Conservation (phyloP, 1,284 basidiomycete genomes). For the Leccinum griseonigrum region DNA sequence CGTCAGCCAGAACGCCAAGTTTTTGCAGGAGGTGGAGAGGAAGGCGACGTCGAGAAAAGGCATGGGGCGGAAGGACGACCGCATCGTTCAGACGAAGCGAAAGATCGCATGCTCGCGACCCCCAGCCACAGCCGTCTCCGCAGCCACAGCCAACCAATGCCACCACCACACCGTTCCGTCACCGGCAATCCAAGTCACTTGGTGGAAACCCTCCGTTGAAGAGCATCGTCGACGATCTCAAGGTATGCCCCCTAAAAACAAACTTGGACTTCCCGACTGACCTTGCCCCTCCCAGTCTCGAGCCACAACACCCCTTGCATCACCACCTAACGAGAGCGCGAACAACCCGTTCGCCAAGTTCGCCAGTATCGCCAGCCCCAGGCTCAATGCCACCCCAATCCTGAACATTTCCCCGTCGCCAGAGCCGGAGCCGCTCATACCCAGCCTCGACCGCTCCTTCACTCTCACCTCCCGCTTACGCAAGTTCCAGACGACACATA, state of each 20-base stretch:
- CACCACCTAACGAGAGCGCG: constrained; percentile 37
- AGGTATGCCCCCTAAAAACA: constrained; percentile 35
- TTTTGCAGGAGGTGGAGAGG: constrained; percentile 59
- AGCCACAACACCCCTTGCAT: constrained; percentile 36
- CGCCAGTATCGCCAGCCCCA: constrained; percentile 25
- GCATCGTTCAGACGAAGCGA: constrained; percentile 78
- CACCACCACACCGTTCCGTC: constrained; percentile 13
- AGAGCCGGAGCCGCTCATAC: constrained; percentile 23
- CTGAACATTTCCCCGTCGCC: constrained; percentile 12
- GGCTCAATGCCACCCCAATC: constrained; percentile 6
- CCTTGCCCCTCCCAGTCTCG: constrained; percentile 34
- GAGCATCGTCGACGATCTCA: constrained; percentile 78
- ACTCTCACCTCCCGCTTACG: constrained; percentile 25
- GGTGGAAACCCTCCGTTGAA: constrained; percentile 39
- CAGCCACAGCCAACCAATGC: not conserved
- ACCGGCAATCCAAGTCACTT: constrained; percentile 18
- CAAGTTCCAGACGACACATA: constrained; percentile 41
- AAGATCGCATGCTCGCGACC: constrained; percentile 36
- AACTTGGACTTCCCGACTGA: not conserved
- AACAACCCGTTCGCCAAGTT: constrained; percentile 45
- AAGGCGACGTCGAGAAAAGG: constrained; percentile 35
- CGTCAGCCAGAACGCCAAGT: constrained; percentile 87
- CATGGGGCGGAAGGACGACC: constrained; percentile 49
- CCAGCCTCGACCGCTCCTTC: constrained; percentile 25
- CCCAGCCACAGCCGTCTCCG: not conserved